Conservation (phyloP, 208 protist genomes). For the Naegleria lovaniensis region DNA sequence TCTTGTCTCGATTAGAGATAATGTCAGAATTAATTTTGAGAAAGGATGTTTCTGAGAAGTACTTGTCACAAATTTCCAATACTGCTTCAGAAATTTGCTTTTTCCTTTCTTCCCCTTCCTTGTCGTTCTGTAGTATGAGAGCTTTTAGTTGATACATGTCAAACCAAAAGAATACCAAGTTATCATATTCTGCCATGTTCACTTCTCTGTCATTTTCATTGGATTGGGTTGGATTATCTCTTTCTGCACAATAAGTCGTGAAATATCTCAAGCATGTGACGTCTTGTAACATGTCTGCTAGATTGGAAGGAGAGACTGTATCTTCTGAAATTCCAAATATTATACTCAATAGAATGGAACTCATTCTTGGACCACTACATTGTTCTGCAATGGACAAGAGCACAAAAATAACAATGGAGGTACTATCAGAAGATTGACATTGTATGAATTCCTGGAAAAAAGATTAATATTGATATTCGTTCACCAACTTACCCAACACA, state of each 20-base stretch:
- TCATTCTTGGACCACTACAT: neutral
- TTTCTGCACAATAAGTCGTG: neutral
- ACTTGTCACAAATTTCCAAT: neutral
- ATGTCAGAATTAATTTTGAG: constrained; percentile 1
- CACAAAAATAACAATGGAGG: neutral
- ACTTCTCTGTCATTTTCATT: neutral
- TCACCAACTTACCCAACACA: neutral
- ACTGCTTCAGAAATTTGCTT: neutral
- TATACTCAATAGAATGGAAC: constrained; percentile 9
- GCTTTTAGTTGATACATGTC: neutral
- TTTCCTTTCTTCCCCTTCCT: neutral
- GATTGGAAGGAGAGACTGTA: neutral
- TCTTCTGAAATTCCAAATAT: constrained; percentile 13
- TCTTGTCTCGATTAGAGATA: neutral
- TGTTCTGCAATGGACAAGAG: neutral
- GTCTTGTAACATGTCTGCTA: neutral
- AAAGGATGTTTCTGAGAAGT: neutral
- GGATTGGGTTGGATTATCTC: neutral
- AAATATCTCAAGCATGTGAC: neutral
- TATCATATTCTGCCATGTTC: neutral
- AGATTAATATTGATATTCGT: no score
- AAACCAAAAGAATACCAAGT: constrained; percentile 21
- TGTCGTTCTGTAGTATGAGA: neutral
- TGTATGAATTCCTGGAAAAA: neutral
- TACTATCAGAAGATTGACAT: neutral